These are phyloP conservation scores for Elymus sibiricus DNA, from an alignment of 176 grass and related monocot species.

Conservation along the genomic window DNA sequence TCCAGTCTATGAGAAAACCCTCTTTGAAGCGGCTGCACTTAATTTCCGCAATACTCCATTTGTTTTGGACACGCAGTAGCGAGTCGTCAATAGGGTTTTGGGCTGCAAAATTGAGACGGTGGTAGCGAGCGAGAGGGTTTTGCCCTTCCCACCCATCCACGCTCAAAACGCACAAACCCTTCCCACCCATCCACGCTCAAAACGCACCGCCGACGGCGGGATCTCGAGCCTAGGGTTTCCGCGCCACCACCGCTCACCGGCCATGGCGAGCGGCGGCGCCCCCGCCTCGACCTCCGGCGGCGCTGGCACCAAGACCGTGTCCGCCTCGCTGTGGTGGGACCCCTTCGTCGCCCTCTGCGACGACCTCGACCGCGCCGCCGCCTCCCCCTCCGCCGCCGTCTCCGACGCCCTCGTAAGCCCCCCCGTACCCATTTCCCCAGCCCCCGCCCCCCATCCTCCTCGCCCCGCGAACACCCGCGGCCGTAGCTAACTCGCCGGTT, in stretches of 20 bases:
- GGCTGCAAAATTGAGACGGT: too few relatives aligned
- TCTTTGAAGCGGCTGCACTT: too few relatives aligned
- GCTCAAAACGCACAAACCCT: neutral
- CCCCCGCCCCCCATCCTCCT: too few relatives aligned
- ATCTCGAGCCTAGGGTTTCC: slow-evolving; percentile 43
- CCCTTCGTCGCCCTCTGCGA: slow-evolving; percentile 70
- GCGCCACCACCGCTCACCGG: neutral
- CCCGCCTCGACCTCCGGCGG: neutral
- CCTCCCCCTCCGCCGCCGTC: slow-evolving; percentile 37
- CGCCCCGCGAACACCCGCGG: neutral
- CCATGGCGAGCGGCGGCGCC: slow-evolving; percentile 60
- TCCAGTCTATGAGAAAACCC: too few relatives aligned
- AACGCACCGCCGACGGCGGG: slow-evolving; percentile 15
- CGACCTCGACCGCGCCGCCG: slow-evolving; percentile 67
- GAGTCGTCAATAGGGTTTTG: too few relatives aligned
- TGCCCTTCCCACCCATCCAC: neutral
- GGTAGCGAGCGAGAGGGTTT: neutral
- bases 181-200: neutral
- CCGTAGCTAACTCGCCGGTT: neutral
- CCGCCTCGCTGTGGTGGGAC: slow-evolving; percentile 84
- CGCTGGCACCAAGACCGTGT: slow-evolving; percentile 27
- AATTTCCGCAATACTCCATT: too few relatives aligned
- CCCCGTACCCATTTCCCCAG: neutral
- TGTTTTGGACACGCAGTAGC: too few relatives aligned
- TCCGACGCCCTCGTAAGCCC: slow-evolving; percentile 53